Evolutionary conservation across 2,329 filamentous ascomycete genomes (phyloP).

Genomic region (Aureobasidium sp.): DNA sequence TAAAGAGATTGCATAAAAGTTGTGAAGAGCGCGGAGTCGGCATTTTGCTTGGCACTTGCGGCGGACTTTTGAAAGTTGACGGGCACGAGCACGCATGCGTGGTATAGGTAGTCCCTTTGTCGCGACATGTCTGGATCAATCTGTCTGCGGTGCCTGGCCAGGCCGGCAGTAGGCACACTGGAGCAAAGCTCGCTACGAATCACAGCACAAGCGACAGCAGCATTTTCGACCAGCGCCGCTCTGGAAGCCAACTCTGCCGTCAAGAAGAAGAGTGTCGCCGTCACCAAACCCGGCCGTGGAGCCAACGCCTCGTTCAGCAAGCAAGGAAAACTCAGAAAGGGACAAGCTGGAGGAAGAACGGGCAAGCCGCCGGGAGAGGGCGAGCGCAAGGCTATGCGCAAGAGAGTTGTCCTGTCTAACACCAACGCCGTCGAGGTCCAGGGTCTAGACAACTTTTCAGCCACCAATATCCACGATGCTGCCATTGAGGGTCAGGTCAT

Average conservation of each 20-base stretch:
- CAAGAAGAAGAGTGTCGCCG: conserved; percentile 22
- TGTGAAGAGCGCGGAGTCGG: not conserved
- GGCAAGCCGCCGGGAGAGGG: conserved; percentile 42
- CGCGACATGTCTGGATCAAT: conserved; percentile 19
- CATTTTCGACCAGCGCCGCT: conserved; percentile 25
- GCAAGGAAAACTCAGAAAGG: conserved; percentile 21
- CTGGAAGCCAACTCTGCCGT: conserved; percentile 19
- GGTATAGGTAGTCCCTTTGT: not conserved
- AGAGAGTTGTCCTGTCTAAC: conserved; percentile 87
- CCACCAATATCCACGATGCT: conserved; percentile 45
- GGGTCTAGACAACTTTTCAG: conserved; percentile 54
- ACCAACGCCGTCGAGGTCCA: conserved; percentile 77
- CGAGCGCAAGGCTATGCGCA: conserved; percentile 79
- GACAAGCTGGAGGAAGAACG: conserved; percentile 15
- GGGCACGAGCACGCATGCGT: not conserved
- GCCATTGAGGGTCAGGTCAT: conserved; percentile 58
- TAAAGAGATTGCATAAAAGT: not conserved
- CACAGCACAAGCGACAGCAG: conserved; percentile 16
- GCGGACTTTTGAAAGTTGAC: conserved; percentile 5
- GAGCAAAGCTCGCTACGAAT: conserved; percentile 9
- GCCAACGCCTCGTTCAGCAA: conserved; percentile 10
- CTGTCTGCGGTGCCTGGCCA: conserved; percentile 17
- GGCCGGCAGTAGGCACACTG: conserved; percentile 8
- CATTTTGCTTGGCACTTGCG: not conserved
- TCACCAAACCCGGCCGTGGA: conserved; percentile 12